Evolutionary conservation across 495 filamentous ascomycete genomes (phyloP), one percentile per base, ranked within the genome.

Genomic region (Amphirosellinia nigrospora): DNA sequence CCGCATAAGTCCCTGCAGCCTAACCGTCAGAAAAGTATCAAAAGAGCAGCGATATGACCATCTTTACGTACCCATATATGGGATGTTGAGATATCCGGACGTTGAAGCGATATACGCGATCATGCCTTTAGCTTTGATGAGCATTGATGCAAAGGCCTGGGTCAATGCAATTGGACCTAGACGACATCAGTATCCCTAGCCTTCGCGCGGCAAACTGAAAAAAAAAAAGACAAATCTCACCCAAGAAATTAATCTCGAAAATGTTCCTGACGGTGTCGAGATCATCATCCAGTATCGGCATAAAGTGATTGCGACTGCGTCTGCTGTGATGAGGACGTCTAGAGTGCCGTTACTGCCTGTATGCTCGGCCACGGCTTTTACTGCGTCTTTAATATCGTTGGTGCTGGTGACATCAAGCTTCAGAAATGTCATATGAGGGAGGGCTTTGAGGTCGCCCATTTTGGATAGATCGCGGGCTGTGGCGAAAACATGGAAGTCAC

Each of bases 51-150:
- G 72, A 69, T 16, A 77, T 58, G 15, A 66, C 66, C 23, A 76
- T 73, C 34, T 70, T 70, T 1, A 23, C 72, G 4, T 53, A 68
- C 76, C 73, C 65, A 79, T 76, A 61, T 77, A 86, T 36, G 79
- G 80, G 11, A 82, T 66, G 53, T 80, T 78, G 2, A 81, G 50
- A 66, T 82, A 71, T 0, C 80, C 84, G 13, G 81, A 81, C 15
- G 85, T 74, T 0, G 82, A 85, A 8, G 82, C 81, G 52, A 85
- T 81, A 58, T 83, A 85, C 28, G 83, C 78, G 13, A 85, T 77
- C 11, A 78, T 81, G 3, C 86, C 85, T 64, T 82, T 69, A 26
- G 83, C 72, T 48, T 78, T 66, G 36, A 83, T 79, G 1, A 87
- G 72, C 58, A 86, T 64, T 8, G 81, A 81, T 1, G 77, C 66